phyloP scores from a whole-genome alignment of 805 yeast genomes.

The Candida mattraensis region DNA sequence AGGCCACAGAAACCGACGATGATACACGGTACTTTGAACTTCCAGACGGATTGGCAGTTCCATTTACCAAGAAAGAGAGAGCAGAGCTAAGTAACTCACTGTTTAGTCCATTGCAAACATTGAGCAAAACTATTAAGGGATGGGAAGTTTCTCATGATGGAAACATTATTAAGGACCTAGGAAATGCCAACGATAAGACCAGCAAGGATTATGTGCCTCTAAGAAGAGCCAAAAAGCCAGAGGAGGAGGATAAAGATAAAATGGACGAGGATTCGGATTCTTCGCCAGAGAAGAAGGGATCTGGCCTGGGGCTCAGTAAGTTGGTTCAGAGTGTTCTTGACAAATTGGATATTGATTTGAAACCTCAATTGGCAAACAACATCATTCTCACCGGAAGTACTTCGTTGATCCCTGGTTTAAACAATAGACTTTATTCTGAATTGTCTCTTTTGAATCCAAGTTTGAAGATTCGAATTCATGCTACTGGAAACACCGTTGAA shows the following conservation, averaged over 20 bases:
- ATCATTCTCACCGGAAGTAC: constrained; percentile 85
- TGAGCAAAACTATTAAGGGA: constrained; percentile 32
- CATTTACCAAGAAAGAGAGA: constrained; percentile 56
- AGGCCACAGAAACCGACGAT: constrained; percentile 25
- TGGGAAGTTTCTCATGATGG: constrained; percentile 51
- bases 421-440: constrained; percentile 73
- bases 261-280: constrained; percentile 33
- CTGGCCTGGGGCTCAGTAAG: constrained; percentile 51
- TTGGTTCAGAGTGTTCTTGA: constrained; percentile 56
- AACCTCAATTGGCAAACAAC: constrained; percentile 86
- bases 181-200: constrained; percentile 29
- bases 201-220: constrained; percentile 73
- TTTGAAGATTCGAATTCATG: constrained; percentile 77
- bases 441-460: constrained; percentile 74
- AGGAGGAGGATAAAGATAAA: constrained; percentile 31
- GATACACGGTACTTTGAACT: constrained; percentile 60
- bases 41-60: constrained; percentile 71
- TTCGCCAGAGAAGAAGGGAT: constrained; percentile 2
- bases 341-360: constrained; percentile 72
- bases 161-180: constrained; percentile 38
- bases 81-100: constrained; percentile 68
- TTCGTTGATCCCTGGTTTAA: constrained; percentile 76
- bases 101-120: constrained; percentile 54
- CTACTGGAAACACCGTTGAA: constrained; percentile 76
- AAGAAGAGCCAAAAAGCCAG: constrained; percentile 51